These are phyloP conservation scores for Somion occarium DNA, from an alignment of 1,284 basidiomycete species.

Conservation along the genomic window DNA sequence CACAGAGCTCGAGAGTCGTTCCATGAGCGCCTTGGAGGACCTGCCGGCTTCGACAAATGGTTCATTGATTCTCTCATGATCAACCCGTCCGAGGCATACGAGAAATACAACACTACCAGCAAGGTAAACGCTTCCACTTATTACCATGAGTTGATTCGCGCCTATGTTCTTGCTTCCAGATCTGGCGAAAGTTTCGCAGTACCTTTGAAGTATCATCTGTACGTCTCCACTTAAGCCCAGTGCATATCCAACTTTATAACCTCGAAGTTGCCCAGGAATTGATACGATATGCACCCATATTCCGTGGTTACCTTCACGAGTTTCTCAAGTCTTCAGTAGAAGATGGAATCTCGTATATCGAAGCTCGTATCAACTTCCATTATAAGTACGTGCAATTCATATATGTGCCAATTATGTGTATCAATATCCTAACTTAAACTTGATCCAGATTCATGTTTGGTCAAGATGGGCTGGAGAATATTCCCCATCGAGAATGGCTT, in stretches of 20 bases:
- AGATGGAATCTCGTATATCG: constrained; percentile 73
- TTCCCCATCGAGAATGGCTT: constrained; percentile 61
- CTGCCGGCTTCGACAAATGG: constrained; percentile 65
- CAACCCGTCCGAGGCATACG: constrained; percentile 63
- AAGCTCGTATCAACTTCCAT: constrained; percentile 66
- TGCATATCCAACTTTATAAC: neutral
- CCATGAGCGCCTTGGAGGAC: constrained; percentile 45
- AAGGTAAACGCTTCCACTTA: constrained; percentile 38
- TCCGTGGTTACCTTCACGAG: constrained; percentile 52
- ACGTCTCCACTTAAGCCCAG: constrained; percentile 16
- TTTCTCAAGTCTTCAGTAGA: constrained; percentile 60
- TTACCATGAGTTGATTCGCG: neutral
- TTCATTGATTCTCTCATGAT: constrained; percentile 53
- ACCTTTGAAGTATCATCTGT: constrained; percentile 48
- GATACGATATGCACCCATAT: constrained; percentile 52
- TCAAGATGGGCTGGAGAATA: constrained; percentile 49
- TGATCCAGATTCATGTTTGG: constrained; percentile 40
- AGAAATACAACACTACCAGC: constrained; percentile 60
- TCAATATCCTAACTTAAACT: neutral
- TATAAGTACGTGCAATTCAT: constrained; percentile 38
- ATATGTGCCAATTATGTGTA: neutral
- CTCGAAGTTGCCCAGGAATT: constrained; percentile 36
- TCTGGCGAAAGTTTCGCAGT: constrained; percentile 64
- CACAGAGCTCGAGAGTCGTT: constrained; percentile 50
- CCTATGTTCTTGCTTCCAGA: constrained; percentile 34